A percentile compares a stretch with the other conserved stretches of the same genome.
Conservation (phyloP, 148 eudicot species). For the Silene latifolia region DNA sequence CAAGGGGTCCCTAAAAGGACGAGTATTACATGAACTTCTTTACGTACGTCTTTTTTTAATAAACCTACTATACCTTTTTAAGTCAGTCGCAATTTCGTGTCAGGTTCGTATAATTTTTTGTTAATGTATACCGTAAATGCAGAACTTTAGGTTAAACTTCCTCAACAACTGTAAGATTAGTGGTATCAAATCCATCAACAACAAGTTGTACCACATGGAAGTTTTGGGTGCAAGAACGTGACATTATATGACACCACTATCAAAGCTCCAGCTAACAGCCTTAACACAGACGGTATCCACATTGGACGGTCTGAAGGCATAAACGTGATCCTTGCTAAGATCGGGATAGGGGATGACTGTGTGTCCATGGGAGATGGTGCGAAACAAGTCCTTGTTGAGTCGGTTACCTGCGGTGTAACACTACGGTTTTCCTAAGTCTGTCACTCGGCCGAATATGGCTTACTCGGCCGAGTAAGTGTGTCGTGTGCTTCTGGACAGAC, state of each 20-base stretch:
- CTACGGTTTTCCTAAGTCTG: too few relatives aligned
- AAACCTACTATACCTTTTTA: too few relatives aligned
- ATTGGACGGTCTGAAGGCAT: constrained; percentile 45
- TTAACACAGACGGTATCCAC: constrained; percentile 69
- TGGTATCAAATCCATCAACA: constrained; percentile 43
- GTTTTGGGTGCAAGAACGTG: constrained; percentile 36
- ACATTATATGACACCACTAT: constrained; percentile 30
- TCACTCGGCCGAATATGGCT: too few relatives aligned
- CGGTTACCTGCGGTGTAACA: constrained; percentile 51
- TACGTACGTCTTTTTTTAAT: constrained; percentile 27
- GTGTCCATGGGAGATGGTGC: constrained; percentile 60
- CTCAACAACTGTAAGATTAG: constrained; percentile 32
- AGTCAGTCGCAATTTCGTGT: neutral
- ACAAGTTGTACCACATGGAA: constrained; percentile 50
- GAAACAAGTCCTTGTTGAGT: constrained; percentile 30
- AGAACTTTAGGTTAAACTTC: constrained; percentile 55
- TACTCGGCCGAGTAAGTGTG: too few relatives aligned
- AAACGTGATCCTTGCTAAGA: constrained; percentile 25
- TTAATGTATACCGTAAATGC: neutral
- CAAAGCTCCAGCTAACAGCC: constrained; percentile 41
- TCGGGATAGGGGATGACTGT: constrained; percentile 64
- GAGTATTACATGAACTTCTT: too few relatives aligned
- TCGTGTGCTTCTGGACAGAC: too few relatives aligned
- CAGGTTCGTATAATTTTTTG: neutral
- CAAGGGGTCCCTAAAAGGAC: too few relatives aligned